phyloP scores from a whole-genome alignment of 2,329 filamentous ascomycete species.

The Xylariaceae sp. region DNA sequence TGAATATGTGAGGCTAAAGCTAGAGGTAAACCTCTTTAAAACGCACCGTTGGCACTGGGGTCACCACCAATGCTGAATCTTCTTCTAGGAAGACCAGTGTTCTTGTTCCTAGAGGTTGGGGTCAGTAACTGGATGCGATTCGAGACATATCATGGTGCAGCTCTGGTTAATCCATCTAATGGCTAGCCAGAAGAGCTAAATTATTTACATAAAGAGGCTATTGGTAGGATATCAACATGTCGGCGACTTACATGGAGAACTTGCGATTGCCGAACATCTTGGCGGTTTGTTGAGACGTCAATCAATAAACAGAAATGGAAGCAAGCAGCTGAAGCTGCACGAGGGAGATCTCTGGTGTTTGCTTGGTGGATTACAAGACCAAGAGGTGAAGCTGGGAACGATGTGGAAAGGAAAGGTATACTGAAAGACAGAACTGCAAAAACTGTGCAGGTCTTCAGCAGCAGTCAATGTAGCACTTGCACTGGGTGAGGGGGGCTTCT shows the following conservation, averaged over 20 bases:
- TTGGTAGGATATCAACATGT: background rate
- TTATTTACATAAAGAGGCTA: background rate
- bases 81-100: conserved; percentile 67
- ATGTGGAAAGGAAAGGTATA: background rate
- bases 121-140: conserved; percentile 11
- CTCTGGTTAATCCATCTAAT: background rate
- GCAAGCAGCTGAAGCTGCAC: conserved; percentile 5
- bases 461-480: conserved; percentile 1
- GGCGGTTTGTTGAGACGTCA: conserved; percentile 31
- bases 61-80: conserved; percentile 66
- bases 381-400: background rate
- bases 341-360: conserved; percentile 5
- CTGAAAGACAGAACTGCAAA: background rate
- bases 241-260: conserved; percentile 62
- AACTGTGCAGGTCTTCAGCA: background rate
- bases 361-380: background rate
- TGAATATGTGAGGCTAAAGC: conserved; percentile 14
- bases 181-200: background rate
- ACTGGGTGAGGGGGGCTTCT: background rate
- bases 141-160: background rate
- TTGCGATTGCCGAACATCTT: conserved; percentile 64
- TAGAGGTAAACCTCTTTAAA: conserved; percentile 13
- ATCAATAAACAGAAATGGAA: background rate
- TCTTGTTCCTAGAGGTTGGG: conserved; percentile 56
- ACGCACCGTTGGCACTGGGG: conserved; percentile 62